phyloP scores from a whole-genome alignment of 257 asterid genomes.

The Plantago major region DNA sequence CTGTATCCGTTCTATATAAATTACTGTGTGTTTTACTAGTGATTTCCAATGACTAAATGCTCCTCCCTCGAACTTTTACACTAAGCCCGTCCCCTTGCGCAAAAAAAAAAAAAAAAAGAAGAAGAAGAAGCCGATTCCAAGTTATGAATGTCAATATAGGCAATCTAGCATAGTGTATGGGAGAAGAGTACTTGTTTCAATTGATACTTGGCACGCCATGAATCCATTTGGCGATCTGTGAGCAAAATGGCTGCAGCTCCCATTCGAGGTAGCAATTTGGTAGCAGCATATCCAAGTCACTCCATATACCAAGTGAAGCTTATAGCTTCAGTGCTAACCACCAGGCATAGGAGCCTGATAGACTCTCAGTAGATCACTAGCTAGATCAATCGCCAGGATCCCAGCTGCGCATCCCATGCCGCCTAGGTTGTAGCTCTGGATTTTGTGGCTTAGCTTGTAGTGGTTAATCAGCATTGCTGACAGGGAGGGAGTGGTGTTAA shows the following conservation, averaged over 20 bases:
- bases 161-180: not conserved
- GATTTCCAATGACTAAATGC: no score
- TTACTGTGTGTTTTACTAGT: no score
- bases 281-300: constrained; percentile 53
- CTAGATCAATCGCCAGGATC: constrained; percentile 48
- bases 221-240: constrained; percentile 38
- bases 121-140: no score
- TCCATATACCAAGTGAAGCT: constrained; percentile 67
- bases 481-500: constrained; percentile 70
- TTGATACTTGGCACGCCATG: constrained; percentile 63
- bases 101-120: no score
- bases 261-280: constrained; percentile 72
- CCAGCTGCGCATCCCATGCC: constrained; percentile 77
- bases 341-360: constrained; percentile 54
- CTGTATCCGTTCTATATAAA: no score
- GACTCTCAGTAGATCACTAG: constrained; percentile 45
- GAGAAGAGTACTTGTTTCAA: constrained; percentile 43
- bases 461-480: constrained; percentile 66
- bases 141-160: not conserved
- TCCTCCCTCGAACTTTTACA: no score
- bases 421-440: constrained; percentile 60
- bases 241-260: constrained; percentile 71
- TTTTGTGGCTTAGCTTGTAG: constrained; percentile 41
- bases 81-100: no score
- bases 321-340: constrained; percentile 60